Evolutionary conservation across 1,284 basidiomycete species (phyloP).

Genomic region (Cyathus olla): DNA sequence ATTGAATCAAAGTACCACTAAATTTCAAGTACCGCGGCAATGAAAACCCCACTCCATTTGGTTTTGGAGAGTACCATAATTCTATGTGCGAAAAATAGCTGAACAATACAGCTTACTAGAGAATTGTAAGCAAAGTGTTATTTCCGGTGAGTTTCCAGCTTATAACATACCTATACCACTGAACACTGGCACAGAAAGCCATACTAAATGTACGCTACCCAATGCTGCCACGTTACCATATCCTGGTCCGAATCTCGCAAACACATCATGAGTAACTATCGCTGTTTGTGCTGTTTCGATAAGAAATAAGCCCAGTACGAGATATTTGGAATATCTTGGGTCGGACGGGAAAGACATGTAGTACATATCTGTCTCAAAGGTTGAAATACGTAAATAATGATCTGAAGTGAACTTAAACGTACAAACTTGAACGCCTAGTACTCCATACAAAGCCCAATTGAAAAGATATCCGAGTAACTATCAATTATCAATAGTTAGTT

Average conservation of each 20-base stretch:
- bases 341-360: conserved; percentile 36
- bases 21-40: conserved; percentile 5
- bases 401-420: not conserved
- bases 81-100: conserved; percentile 19
- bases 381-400: not conserved
- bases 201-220: conserved; percentile 24
- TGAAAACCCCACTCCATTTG: conserved; percentile 7
- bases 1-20: no score
- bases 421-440: conserved; percentile 23
- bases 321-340: conserved; percentile 16
- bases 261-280: conserved; percentile 30
- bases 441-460: conserved; percentile 25
- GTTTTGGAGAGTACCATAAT: conserved; percentile 12
- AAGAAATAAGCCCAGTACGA: conserved; percentile 18
- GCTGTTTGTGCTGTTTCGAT: conserved; percentile 33
- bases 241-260: conserved; percentile 28
- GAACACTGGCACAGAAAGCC: conserved; percentile 37
- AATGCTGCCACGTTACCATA: conserved; percentile 32
- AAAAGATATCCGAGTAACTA: conserved; percentile 25
- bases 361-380: conserved; percentile 27
- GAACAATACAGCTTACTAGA: conserved; percentile 15
- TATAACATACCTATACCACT: no score
- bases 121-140: not conserved
- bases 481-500: no score
- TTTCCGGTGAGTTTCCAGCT: no score